Evolutionary conservation across 306 rosid genomes (phyloP).

Genomic region (Luffa aegyptiaca): DNA sequence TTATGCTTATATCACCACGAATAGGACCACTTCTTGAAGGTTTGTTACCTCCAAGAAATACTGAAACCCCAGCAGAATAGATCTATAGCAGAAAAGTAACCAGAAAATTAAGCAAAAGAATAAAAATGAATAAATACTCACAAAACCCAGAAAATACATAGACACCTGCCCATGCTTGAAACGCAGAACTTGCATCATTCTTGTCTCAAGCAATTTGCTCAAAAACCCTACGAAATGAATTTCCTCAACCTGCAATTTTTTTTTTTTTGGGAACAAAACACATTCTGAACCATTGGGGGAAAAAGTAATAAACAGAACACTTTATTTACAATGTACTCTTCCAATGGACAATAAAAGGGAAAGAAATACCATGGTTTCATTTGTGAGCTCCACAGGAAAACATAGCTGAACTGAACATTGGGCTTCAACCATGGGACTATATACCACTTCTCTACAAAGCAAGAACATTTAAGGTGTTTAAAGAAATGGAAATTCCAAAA

Average conservation of each 20-base stretch:
- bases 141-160: conserved; percentile 9
- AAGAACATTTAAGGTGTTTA: conserved; percentile 24
- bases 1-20: conserved; percentile 85
- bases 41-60: conserved; percentile 88
- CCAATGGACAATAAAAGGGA: conserved; percentile 4
- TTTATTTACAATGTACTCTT: neutral
- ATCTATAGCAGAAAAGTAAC: conserved; percentile 45
- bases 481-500: conserved; percentile 17
- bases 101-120: conserved; percentile 14
- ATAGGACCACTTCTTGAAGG: conserved; percentile 77
- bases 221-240: conserved; percentile 78
- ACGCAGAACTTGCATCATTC: conserved; percentile 86
- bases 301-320: neutral
- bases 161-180: conserved; percentile 88
- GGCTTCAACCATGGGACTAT: conserved; percentile 96
- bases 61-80: conserved; percentile 80
- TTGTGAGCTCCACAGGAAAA: conserved; percentile 80
- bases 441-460: conserved; percentile 66
- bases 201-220: conserved; percentile 93
- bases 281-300: neutral
- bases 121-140: conserved; percentile 7
- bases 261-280: neutral
- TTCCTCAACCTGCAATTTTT: conserved; percentile 60
- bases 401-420: conserved; percentile 92
- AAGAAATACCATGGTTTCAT: conserved; percentile 65